Conservation (phyloP, 78 protist species). For the Blattamonas nauphoetae region DNA sequence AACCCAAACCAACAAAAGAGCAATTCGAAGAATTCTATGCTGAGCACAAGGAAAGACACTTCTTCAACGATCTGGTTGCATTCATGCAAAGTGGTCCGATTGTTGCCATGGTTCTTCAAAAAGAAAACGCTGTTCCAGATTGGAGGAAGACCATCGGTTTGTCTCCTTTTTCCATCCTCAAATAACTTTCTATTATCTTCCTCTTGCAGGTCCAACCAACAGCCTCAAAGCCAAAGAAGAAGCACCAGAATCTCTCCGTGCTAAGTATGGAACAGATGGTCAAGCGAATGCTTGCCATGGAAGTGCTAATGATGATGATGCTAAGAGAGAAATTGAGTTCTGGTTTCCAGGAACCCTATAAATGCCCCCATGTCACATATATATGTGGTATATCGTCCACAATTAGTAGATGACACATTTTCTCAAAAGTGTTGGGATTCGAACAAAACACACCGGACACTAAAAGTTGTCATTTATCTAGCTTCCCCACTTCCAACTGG, state of each 20-base stretch:
- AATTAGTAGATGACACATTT: no score
- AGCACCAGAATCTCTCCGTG: neutral
- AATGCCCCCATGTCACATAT: no score
- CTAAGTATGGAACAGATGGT: constrained; percentile 11
- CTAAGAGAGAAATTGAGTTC: neutral
- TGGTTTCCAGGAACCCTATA: constrained; percentile 1
- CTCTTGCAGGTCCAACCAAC: neutral
- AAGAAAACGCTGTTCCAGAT: constrained; percentile 5
- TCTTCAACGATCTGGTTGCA: neutral
- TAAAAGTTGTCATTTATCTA: no score
- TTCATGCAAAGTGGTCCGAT: constrained; percentile 21
- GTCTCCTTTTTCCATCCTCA: neutral
- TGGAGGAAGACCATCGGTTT: constrained; percentile 19
- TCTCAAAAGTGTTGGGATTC: no score
- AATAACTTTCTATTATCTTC: neutral
- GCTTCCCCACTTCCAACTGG: no score
- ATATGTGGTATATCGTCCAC: no score
- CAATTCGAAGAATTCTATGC: neutral
- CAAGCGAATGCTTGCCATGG: constrained; percentile 10
- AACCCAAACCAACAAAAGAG: neutral
- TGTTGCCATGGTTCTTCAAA: neutral
- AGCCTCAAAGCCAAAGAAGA: neutral
- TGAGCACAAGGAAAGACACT: constrained; percentile 3
- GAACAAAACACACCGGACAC: no score
- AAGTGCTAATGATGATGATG: neutral